Evolutionary conservation across 805 yeast species (phyloP), one percentile per base, ranked within the genome.

Genomic region (Sungouiella thailandica): DNA sequence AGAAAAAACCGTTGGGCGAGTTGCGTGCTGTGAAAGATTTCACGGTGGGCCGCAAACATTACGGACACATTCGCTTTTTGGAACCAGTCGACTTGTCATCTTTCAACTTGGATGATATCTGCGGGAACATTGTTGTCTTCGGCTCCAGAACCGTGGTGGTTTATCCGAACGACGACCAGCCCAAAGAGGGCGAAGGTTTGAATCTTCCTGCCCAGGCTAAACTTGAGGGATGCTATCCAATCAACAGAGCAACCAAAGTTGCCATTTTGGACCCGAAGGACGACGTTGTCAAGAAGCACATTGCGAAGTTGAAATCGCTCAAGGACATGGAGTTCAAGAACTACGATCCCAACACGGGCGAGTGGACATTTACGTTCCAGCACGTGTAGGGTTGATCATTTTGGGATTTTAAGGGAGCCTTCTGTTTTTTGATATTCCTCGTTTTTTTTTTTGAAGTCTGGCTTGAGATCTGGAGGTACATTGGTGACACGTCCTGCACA

Each of bases 31-130:
- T 93, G 16, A 48, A 68, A 12, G 68, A 78, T 34, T 78, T 89
- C 53, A 72, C 72, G 11, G 76, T 93, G 39, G 98, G 97, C 4
- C 80, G 93, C 44, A 72, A 72, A 41, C 80, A 80, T 36, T 77
- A 67, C 50, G 99, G 98, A 29, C 66, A 75, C 34, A 72, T 93
- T 31, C 82, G 80, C 51, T 93, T 89, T 55, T 53, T 77, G 32
- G 67, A 72, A 34, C 94, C 96, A 0, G 94, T 93, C 29, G 97
- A 93, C 57, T 68, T 93, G 44, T 76, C 95, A 0, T 60, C 76
- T 4, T 68, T 80, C 45, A 70, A 76, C 32, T 57, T 78, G 36
- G 72, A 80, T 11, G 73, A 78, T 28, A 73, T 84, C 20, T 72
- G 86, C 28, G 88, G 87, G 15, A 74, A 72, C 15, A 47, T 84